A percentile compares a stretch with the other conserved stretches of the same genome.
Evolutionary conservation across 2,329 filamentous ascomycete species (phyloP).

Genomic region (Tolypocladium pustulatum): DNA sequence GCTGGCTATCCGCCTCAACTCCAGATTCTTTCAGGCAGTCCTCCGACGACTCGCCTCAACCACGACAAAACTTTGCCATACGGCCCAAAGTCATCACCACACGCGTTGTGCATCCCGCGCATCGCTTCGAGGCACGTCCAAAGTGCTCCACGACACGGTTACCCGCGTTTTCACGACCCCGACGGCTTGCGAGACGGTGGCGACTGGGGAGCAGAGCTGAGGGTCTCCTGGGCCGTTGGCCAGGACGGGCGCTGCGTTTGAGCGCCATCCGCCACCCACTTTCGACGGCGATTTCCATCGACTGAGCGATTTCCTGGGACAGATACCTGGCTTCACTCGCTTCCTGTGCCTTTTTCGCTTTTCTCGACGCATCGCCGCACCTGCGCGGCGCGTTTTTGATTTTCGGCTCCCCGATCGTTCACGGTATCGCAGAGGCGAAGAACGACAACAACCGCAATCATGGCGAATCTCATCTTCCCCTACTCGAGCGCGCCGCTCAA

Average conservation of each 20-base stretch:
- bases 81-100: slow-evolving; percentile 32
- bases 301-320: slow-evolving; percentile 14
- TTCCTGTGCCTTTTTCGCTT: slow-evolving; percentile 12
- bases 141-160: slow-evolving; percentile 20
- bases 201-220: slow-evolving; percentile 34
- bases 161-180: slow-evolving; percentile 23
- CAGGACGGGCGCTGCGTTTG: slow-evolving; percentile 31
- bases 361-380: slow-evolving; percentile 6
- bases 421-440: neutral
- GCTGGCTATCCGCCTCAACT: slow-evolving; percentile 27
- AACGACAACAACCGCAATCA: slow-evolving; percentile 36
- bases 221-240: slow-evolving; percentile 36
- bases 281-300: slow-evolving; percentile 22
- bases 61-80: slow-evolving; percentile 31
- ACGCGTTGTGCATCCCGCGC: slow-evolving; percentile 42
- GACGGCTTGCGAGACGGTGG: slow-evolving; percentile 29
- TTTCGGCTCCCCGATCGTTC: slow-evolving; percentile 9
- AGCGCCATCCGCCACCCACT: slow-evolving; percentile 29
- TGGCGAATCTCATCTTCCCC: slow-evolving; percentile 87
- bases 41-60: slow-evolving; percentile 27
- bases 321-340: slow-evolving; percentile 9
- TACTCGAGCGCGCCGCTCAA: slow-evolving; percentile 93
- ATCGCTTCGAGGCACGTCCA: slow-evolving; percentile 16
- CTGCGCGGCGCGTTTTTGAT: slow-evolving; percentile 7
- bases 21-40: slow-evolving; percentile 33